Evolutionary conservation across 2,329 filamentous ascomycete genomes (phyloP), one percentile per base, ranked within the genome.

Genomic region (Pyrenophora tritici-repentis): DNA sequence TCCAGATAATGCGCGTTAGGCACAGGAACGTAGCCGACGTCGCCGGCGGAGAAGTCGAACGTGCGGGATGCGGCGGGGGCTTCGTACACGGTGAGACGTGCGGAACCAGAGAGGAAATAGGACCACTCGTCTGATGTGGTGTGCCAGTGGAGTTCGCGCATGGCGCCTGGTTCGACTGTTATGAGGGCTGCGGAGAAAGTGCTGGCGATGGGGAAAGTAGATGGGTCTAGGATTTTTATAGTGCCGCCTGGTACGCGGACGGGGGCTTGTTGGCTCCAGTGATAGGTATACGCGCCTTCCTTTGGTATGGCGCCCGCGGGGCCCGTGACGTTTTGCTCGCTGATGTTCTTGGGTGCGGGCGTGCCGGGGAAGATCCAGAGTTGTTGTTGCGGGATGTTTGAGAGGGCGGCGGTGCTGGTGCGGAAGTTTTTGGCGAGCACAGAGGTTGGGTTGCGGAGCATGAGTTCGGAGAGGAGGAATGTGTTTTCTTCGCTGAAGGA

Each of bases 61-160:
- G 82, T 85, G 39, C 78, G 75, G 1, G 79, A 76, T 2, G 76
- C 68, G 3, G 72, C 67, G 0, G 82, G 80, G 0, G 82, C 83
- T 17, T 73, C 61, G 70, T 80, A 86, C 20, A 85, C 75, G 1
- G 82, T 85, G 32, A 84, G 75, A 8, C 83, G 78, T 0, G 78
- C 84, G 9, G 77, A 77, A 0, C 84, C 84, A 46, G 77, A 67
- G 6, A 86, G 70, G 73, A 86, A 84, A 69, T 81, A 86, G 42
- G 78, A 78, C 83, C 83, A 86, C 67, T 86, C 83, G 64, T 86
- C 83, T 7, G 76, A 79, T 1, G 76, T 78, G 1, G 81, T 80
- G 71, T 86, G 83, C 83, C 84, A 86, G 72, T 86, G 84, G 36
- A 87, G 73, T 63, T 86, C 84, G 17, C 84, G 79, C 81, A 86